Evolutionary conservation across 139 green algal genomes (phyloP).

Genomic region (Tetratostichococcus sp.): DNA sequence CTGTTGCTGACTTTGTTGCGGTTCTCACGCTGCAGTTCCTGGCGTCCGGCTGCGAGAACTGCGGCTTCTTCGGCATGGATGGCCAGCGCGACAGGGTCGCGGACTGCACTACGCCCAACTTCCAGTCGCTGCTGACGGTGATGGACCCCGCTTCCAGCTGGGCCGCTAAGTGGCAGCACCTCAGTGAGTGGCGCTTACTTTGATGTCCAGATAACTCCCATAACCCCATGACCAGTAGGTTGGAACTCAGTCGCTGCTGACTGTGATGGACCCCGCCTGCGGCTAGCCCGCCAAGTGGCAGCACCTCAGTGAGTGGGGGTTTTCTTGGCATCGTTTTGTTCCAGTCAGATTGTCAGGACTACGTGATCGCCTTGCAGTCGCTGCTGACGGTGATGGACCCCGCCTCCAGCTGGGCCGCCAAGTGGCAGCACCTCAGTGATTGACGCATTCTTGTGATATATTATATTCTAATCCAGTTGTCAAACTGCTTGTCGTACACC

Average conservation of each 20-base stretch:
- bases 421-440: slow-evolving; percentile 62
- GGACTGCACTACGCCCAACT: slow-evolving; percentile 72
- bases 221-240: too few relatives aligned
- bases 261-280: too few relatives aligned
- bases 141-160: slow-evolving; percentile 64
- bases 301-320: too few relatives aligned
- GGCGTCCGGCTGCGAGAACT: slow-evolving; percentile 73
- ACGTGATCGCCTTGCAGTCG: slow-evolving; percentile 71
- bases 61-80: slow-evolving; percentile 53
- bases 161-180: slow-evolving; percentile 66
- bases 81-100: slow-evolving; percentile 45
- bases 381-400: slow-evolving; percentile 66
- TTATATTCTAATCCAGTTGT: slow-evolving; percentile 4
- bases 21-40: slow-evolving; percentile 33
- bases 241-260: too few relatives aligned
- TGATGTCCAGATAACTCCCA: too few relatives aligned
- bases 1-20: slow-evolving; percentile 35
- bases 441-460: neutral
- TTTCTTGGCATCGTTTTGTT: too few relatives aligned
- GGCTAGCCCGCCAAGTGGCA: too few relatives aligned
- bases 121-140: slow-evolving; percentile 61
- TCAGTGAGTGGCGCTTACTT: slow-evolving; percentile 23
- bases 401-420: slow-evolving; percentile 54
- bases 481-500: too few relatives aligned
- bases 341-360: too few relatives aligned